Base-by-base conservation (phyloP, 352 stramenopile species). In the Phytophthora chlamydospora region DNA sequence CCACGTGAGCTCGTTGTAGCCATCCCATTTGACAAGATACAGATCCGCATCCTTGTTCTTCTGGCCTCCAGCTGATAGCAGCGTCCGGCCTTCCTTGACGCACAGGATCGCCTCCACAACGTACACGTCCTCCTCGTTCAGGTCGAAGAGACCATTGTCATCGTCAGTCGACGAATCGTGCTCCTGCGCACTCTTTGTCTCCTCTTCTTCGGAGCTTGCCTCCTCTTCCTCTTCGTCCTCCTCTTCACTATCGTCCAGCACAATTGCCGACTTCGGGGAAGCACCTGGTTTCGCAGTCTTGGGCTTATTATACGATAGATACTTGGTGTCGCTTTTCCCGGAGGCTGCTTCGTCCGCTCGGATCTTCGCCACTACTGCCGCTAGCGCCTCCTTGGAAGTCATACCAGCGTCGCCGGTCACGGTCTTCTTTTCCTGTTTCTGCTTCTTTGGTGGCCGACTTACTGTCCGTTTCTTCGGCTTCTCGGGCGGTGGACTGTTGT, bases 1-100 rank as follows among this genome's bases (percentile, higher is more conserved):
- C 84, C 84, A 93, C 24, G 84, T 93, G 6, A 93, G 66, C 55
- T 93, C 84, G 32, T 93, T 65, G 66, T 91, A 93, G 34, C 76
- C 75, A 47, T 89, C 81, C 84, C 84, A 93, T 41, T 93, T 93
- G 32, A 91, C 81, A 7, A 93, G 73, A 41, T 83, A 91, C 36
- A 89, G 58, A 51, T 91, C 83, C 7, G 70, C 64, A 43, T 91
- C 83, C 52, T 91, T 91, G 1, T 66, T 64, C 2, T 57, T 50
- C 31, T 69, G 65, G 19, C 58, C 62, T 14, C 59, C 70, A 32
- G 42, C 59, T 2, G 68, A 76, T 24, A 80, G 34, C 17, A 87
- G 47, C 12, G 71, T 69, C 8, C 78, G 69, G 9, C 82, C 82
- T 44, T 79, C 65, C 57, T 89, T 90, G 19, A 88, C 70, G 35